phyloP scores from a whole-genome alignment of 345 rosid species.

The Viola odorata region DNA sequence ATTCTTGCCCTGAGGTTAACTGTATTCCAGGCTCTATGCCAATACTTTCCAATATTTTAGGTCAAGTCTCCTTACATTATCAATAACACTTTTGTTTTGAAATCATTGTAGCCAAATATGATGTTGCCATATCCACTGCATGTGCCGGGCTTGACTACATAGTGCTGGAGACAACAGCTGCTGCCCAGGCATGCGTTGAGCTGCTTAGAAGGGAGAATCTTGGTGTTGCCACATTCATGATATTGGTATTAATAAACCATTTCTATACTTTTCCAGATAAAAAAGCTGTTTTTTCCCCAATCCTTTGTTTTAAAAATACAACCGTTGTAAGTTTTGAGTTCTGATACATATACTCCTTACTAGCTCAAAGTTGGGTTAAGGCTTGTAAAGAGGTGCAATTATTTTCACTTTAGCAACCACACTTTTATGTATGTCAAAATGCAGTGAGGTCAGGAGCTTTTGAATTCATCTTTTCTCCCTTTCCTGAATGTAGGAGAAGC shows the following conservation, averaged over 20 bases:
- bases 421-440: too few species aligned
- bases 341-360: too few species aligned
- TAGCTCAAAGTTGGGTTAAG: too few species aligned
- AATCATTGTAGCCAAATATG: slow-evolving; percentile 75
- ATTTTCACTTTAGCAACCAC: too few species aligned
- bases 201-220: slow-evolving; percentile 80
- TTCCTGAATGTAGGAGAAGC: slow-evolving; percentile 66
- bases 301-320: too few species aligned
- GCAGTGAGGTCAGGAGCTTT: too few species aligned
- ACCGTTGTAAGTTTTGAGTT: too few species aligned
- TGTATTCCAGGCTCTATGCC: neutral
- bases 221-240: slow-evolving; percentile 95
- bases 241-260: slow-evolving; percentile 52
- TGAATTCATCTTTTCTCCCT: neutral
- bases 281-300: too few species aligned
- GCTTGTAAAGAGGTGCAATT: too few species aligned
- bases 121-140: slow-evolving; percentile 93
- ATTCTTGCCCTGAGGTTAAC: neutral
- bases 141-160: slow-evolving; percentile 89
- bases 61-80: neutral
- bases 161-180: slow-evolving; percentile 88
- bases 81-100: neutral
- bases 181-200: slow-evolving; percentile 95
- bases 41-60: neutral
- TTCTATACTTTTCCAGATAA: too few species aligned